Percentiles rank a stretch among this genome's conserved stretches.
phyloP scores from a whole-genome alignment of 495 filamentous ascomycete genomes.

The Aspergillus saccharolyticus region DNA sequence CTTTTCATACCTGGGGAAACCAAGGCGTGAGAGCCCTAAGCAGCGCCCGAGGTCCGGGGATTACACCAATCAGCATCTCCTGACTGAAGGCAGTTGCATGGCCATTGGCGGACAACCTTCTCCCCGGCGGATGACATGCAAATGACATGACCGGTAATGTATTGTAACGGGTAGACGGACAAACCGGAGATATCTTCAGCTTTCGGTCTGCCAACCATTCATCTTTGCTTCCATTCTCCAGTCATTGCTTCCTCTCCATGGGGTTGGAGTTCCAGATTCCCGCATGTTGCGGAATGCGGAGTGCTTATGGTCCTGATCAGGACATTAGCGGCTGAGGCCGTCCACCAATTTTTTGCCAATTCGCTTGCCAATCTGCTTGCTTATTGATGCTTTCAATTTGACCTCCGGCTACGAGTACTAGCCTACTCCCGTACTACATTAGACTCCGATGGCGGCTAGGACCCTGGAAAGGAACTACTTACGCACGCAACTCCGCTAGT shows the following conservation, averaged over 20 bases:
- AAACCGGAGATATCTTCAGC: not conserved
- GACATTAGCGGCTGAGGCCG: not conserved
- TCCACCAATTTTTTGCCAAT: no score
- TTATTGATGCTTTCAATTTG: no score
- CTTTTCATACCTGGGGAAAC: conserved; percentile 11
- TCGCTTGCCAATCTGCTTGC: no score
- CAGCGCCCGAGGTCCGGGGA: conserved; percentile 8
- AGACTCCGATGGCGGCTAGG: not conserved
- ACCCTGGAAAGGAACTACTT: not conserved
- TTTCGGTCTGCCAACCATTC: no score
- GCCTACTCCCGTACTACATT: not conserved
- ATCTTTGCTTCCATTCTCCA: no score
- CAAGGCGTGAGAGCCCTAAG: not conserved
- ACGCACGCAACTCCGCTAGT: not conserved
- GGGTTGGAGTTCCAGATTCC: not conserved
- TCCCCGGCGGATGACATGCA: not conserved
- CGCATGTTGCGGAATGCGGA: not conserved
- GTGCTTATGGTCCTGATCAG: not conserved
- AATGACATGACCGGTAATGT: not conserved
- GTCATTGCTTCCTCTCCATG: not conserved
- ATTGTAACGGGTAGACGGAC: not conserved
- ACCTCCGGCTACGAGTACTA: not conserved
- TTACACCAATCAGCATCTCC: conserved; percentile 9
- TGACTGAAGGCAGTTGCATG: not conserved
- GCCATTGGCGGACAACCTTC: not conserved